Base-by-base conservation (phyloP, 2,329 filamentous ascomycete species). In the Fusarium chaquense region DNA sequence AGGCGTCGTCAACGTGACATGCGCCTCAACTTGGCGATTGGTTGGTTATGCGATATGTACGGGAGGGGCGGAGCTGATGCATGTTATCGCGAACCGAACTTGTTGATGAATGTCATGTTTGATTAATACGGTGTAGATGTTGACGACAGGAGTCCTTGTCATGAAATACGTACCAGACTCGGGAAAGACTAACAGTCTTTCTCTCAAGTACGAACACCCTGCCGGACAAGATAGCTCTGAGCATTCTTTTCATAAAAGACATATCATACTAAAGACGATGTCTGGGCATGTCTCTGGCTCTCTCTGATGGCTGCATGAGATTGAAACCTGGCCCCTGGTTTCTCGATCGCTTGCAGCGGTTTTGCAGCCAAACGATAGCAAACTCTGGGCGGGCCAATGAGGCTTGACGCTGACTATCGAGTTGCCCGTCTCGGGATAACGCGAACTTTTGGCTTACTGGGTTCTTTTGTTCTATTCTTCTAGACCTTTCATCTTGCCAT, bases 361-460 rank as follows among this genome's bases (percentile, higher is more conserved):
- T 51, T 63, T 45, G 62, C 47, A 70, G 62, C 47, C 22, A 67
- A 56, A 65, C 41, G 58, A 70, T 64, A 70, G 57, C 66, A 46
- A 70, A 44, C 26, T 45, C 30, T 11, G 52, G 35, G 16, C 20
- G 41, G 24, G 33, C 67, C 67, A 70, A 68, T 68, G 22, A 22
- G 50, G 36, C 18, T n/a, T 52, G 52, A 38, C 28, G 28, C 44
- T 62, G 41, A 28, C 58, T 68, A 68, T 67, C 67, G 62, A 70
- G 62, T 68, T 70, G 67, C 67, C 67, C 57, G 62, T 70, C 67
- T 64, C 28, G 67, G 67, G 62, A 64, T 70, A 70, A 70, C 49
- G 49, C 38, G 43, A 36, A 36, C 52, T 49, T 67, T 55, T 58
- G 41, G 20, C 12, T 24, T 35, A 38, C 35, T 30, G 40, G 64